phyloP scores from a whole-genome alignment of 2,329 filamentous ascomycete species.

The Exophiala sideris region DNA sequence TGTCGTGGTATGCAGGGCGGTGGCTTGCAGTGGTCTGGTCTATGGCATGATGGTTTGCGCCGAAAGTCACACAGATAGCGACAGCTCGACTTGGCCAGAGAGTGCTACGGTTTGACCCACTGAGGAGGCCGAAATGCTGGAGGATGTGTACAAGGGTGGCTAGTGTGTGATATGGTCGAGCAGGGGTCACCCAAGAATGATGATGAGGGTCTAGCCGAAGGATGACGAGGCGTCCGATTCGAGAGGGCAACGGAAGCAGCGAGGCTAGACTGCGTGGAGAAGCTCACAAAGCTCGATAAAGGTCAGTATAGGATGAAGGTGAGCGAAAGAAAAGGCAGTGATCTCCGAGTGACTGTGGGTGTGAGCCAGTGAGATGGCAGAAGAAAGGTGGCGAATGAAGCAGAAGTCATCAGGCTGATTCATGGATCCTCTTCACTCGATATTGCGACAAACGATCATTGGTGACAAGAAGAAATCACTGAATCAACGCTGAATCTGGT shows the following conservation, averaged over 20 bases:
- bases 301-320: not conserved
- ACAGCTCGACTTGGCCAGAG: slow-evolving; percentile 2
- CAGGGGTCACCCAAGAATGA: not conserved
- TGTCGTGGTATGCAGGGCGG: not conserved
- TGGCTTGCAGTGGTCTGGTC: not conserved
- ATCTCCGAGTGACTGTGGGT: not conserved
- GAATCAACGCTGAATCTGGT: no score
- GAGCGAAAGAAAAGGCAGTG: not conserved
- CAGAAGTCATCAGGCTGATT: not conserved
- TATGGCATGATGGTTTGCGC: slow-evolving; percentile 8
- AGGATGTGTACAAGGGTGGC: not conserved
- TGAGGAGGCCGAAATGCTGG: slow-evolving; percentile 4
- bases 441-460: no score
- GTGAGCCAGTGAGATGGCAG: not conserved
- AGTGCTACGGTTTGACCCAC: slow-evolving; percentile 15
- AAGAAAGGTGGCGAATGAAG: slow-evolving; percentile 1
- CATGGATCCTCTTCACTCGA: not conserved
- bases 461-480: no score
- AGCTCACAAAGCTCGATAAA: not conserved
- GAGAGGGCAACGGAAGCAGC: not conserved
- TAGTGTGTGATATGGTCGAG: not conserved
- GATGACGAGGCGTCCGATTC: not conserved
- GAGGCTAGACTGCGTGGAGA: not conserved
- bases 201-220: not conserved
- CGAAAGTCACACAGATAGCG: slow-evolving; percentile 4